Evolutionary conservation across 208 protist genomes (phyloP), one percentile per base, ranked within the genome.

Genomic region (Vickermania spadyakhi): DNA sequence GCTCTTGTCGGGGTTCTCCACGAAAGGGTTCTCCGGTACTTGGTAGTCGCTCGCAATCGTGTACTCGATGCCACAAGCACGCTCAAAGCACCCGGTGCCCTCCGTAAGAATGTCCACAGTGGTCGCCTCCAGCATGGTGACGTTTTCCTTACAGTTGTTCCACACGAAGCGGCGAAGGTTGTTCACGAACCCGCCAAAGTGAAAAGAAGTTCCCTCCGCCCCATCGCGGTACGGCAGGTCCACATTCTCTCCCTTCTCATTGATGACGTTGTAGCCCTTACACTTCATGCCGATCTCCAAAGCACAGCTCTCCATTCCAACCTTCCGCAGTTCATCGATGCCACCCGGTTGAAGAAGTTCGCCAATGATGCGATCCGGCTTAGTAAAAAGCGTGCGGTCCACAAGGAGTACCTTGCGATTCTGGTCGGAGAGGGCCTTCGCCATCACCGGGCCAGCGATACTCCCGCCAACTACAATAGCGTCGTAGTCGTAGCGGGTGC

Each of bases 281-380:
- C 75, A 92, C 7, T 82, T 68, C 68, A 82, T 86, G 52, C 94
- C 92, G 26, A 97, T 83, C 22, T 75, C 82, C 36, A 70, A 70
- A 14, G 89, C 76, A 67, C 88, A 96, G n/a, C 79, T 68, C 64
- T 89, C 80, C 74, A 98, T 90, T 30, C 91, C 87, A 0, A 98
- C 58, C 65, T 89, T 57, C 60, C 65, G 71, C 42, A 98, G 84
- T 28, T 70, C 75, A 41, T 81, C 58, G 14, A 97, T 55, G 55
- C 96, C 96, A 53, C 93, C 94, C 5, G 96, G 96, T 75, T 98
- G 96, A 52, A 98, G 81, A 18, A 98, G 81, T 71, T 98, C 96
- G 31, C 96, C 96, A 26, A 97, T 83, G 61, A 98, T 97, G 60
- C 93, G 84, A 68, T 98, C 87, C 4, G 96, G 94, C 52, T 89